Conservation (phyloP, 345 rosid genomes). For the Punica granatum region DNA sequence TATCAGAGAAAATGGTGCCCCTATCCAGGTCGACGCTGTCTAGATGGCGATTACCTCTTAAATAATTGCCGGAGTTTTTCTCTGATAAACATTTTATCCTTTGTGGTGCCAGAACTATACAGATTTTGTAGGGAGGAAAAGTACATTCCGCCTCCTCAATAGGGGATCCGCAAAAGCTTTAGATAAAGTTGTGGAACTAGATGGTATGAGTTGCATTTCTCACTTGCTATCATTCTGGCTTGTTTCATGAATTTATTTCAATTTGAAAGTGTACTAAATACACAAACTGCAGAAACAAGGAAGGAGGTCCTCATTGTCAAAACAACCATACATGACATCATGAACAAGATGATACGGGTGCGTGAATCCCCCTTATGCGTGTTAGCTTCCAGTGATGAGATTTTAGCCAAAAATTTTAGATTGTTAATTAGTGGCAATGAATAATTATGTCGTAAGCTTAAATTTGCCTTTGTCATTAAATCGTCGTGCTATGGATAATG, state of each 20-base stretch:
- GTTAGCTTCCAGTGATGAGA: neutral
- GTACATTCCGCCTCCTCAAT: slow-evolving; percentile 87
- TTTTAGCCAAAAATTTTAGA: neutral
- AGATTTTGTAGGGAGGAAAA: slow-evolving; percentile 74
- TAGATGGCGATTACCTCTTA: neutral
- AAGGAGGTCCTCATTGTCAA: slow-evolving; percentile 72
- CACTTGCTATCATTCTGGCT: slow-evolving; percentile 4
- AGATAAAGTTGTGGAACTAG: slow-evolving; percentile 95
- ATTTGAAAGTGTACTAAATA: neutral
- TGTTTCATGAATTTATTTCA: neutral
- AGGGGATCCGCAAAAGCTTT: slow-evolving; percentile 98
- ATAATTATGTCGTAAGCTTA: too few relatives aligned
- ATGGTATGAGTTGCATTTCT: slow-evolving; percentile 40
- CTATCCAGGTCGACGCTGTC: slow-evolving; percentile 47
- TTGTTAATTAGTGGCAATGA: neutral
- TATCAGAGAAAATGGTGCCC: slow-evolving; percentile 90
- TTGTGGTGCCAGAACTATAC: slow-evolving; percentile 52
- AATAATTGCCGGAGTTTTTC: slow-evolving; percentile 6
- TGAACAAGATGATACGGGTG: slow-evolving; percentile 94
- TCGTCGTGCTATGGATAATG: neutral
- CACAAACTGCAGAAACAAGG: slow-evolving; percentile 52
- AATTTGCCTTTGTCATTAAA: neutral
- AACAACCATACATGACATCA: slow-evolving; percentile 93
- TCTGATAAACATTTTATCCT: neutral
- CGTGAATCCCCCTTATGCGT: slow-evolving; percentile 16